Conservation (phyloP, 2,329 filamentous ascomycete genomes). For the Talaromyces sp. region DNA sequence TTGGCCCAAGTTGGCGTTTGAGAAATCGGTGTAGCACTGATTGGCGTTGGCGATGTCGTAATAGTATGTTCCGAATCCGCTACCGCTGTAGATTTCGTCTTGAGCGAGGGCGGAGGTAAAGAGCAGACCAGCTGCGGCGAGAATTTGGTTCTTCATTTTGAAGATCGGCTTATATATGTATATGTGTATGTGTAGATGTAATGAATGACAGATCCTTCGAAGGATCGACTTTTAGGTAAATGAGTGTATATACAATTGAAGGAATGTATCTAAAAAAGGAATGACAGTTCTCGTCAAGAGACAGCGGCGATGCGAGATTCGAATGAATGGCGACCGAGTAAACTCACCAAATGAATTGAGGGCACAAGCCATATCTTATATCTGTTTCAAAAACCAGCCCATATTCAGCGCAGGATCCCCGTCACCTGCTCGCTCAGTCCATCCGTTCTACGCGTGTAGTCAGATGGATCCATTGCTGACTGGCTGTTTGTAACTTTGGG, state of each 20-base stretch:
- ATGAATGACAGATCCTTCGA: neutral
- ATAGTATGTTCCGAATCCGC: conserved; percentile 18
- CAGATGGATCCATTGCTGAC: conserved; percentile 6
- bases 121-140: conserved; percentile 13
- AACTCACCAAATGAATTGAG: neutral
- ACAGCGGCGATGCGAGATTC: neutral
- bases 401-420: neutral
- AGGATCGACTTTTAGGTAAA: neutral
- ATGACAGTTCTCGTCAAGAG: conserved; percentile 12
- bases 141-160: conserved; percentile 16
- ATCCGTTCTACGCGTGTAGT: neutral
- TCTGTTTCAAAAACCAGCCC: neutral
- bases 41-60: conserved; percentile 12
- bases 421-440: neutral
- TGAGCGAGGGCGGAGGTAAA: neutral
- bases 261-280: conserved; percentile 7
- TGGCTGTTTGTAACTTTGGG: conserved; percentile 3
- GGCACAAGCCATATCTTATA: neutral
- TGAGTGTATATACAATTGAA: conserved; percentile 10
- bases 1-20: conserved; percentile 5
- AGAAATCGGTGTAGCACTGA: conserved; percentile 14
- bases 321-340: neutral
- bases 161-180: neutral
- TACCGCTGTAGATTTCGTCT: conserved; percentile 10
- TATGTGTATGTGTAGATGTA: neutral